A percentile compares a stretch with the other conserved stretches of the same genome.
phyloP scores from a whole-genome alignment of 2,329 filamentous ascomycete genomes.

The Colletotrichum gigasporum region DNA sequence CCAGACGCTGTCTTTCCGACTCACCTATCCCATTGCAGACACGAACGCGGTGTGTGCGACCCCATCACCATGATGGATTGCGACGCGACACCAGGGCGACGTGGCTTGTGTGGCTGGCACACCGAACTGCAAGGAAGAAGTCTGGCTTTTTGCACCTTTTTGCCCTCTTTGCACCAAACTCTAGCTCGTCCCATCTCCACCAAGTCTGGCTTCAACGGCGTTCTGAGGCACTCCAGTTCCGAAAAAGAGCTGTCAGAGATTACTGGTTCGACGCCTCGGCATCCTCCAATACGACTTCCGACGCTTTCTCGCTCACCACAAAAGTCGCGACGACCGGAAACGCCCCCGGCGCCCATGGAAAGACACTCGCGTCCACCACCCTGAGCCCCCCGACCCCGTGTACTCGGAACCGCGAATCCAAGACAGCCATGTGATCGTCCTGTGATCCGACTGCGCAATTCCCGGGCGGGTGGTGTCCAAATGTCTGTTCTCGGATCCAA shows the following conservation, averaged over 20 bases:
- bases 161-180: too few species aligned
- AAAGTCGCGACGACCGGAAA: conserved; percentile 52
- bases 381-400: conserved; percentile 62
- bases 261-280: neutral
- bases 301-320: conserved; percentile 68
- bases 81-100: conserved; percentile 19
- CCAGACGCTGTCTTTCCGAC: neutral
- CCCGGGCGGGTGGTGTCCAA: conserved; percentile 66
- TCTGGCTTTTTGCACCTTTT: neutral
- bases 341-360: conserved; percentile 55
- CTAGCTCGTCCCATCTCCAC: neutral
- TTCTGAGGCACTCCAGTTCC: too few species aligned
- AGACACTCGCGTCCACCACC: conserved; percentile 70
- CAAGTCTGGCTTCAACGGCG: too few species aligned
- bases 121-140: neutral
- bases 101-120: conserved; percentile 22
- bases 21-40: neutral
- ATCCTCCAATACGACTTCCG: conserved; percentile 47
- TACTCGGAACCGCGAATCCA: conserved; percentile 67
- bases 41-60: too few species aligned
- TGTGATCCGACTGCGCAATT: conserved; percentile 65
- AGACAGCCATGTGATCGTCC: conserved; percentile 61
- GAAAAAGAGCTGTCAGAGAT: neutral
- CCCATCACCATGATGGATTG: too few species aligned
- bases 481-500: conserved; percentile 51